Base-by-base conservation (phyloP, 1,139 yeast species). In the Saccharomyces hybrid region DNA sequence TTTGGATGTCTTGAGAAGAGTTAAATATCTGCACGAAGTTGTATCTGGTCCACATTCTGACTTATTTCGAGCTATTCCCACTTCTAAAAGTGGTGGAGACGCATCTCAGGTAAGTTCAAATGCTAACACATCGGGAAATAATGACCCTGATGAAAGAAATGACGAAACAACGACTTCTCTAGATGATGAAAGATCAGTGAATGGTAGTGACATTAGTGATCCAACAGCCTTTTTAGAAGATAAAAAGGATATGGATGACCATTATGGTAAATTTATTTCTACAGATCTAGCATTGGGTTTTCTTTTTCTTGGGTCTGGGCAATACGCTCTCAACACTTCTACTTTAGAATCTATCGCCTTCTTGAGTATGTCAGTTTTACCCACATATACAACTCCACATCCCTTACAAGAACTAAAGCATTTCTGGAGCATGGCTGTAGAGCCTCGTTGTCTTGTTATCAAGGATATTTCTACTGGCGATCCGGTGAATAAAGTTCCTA, bases 281-380 rank as follows among this genome's bases (percentile, higher is more conserved):
- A 77, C 84, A 2, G 89, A 87, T 64, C 79, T 88, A 75, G 88
- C 96, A 0, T 71, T 93, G 50, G 99, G 99, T 1, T 83, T 91
- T 61, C 73, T 93, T 54, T 91, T 93, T 65, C 71, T 93, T 48
- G 96, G 97, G 0, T 95, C 96, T 4, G 97, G 98, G 0, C 96
- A 89, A 68, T 89, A 83, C 71, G 93, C 96, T 0, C 80, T 93
- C 59, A 78, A 81, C 32, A 78, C 78, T 47, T 76, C 84, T 11
- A 60, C 60, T 48, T 24, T 62, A 14, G 65, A 66, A 47, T 61
- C 62, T 24, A 49, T 65, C 2, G 69, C 75, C 0, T 79, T 83
- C 59, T 77, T 89, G 63, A 83, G 88, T 5, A 75, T 86, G 57
- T 96, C 95, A 0, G 74, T 85, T n/a, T 75, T 89, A 58, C 75